Evolutionary conservation across 2,329 filamentous ascomycete species (phyloP).

Genomic region (Talaromyces piceae): DNA sequence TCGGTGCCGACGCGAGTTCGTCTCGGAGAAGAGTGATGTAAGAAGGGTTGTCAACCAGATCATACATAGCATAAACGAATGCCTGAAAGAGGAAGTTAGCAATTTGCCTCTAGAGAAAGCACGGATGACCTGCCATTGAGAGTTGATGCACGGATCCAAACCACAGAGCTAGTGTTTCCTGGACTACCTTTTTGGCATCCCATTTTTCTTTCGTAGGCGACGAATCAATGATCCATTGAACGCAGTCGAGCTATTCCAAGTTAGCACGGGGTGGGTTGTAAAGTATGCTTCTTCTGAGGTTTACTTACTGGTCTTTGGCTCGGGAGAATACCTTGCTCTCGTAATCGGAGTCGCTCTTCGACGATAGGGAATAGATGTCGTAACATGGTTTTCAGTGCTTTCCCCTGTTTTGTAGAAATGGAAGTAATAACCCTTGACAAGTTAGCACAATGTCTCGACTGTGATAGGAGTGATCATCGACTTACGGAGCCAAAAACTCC

Average conservation of each 20-base stretch:
- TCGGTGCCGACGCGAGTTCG: not conserved
- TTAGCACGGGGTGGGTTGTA: not conserved
- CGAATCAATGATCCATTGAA: constrained; percentile 3
- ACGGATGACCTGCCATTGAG: not conserved
- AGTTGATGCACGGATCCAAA: constrained; percentile 5
- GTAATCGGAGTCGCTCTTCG: not conserved
- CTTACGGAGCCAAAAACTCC: not conserved
- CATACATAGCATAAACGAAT: not conserved
- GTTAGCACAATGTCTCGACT: not conserved
- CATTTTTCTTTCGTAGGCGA: constrained; percentile 1
- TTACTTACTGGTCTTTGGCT: not conserved
- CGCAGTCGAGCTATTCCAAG: not conserved
- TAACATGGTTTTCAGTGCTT: not conserved
- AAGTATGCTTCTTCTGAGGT: not conserved
- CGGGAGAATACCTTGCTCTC: not conserved
- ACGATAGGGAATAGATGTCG: not conserved
- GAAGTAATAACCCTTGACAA: not conserved
- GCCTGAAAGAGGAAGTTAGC: not conserved
- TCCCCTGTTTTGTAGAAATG: not conserved
- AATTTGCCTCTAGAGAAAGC: too few species aligned
- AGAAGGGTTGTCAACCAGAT: not conserved
- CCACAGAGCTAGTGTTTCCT: constrained; percentile 3
- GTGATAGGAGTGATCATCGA: not conserved
- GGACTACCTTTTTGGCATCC: not conserved
- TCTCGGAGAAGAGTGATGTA: not conserved